Percentiles rank a stretch among this genome's conserved stretches.
Conservation (phyloP, 192 early-diverging fungal genomes). For the Neocallimastix lanati region DNA sequence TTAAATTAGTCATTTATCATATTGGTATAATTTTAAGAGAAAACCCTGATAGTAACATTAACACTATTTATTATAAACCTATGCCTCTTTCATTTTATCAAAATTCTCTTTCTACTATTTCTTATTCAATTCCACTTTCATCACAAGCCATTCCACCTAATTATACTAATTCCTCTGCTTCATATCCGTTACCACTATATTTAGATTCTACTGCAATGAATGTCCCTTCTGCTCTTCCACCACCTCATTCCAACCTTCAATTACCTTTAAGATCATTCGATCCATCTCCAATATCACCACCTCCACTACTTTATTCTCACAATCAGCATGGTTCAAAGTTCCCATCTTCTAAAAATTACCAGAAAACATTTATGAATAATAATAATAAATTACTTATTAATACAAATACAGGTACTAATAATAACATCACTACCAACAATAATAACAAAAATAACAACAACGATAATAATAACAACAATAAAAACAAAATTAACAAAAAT, state of each 20-base stretch:
- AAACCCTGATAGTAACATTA: neutral
- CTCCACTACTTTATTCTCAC: neutral
- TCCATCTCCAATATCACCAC: neutral
- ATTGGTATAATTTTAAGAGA: slow-evolving; percentile 1
- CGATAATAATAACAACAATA: too few relatives aligned
- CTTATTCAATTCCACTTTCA: neutral
- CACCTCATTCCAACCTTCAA: neutral
- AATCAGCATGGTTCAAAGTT: neutral
- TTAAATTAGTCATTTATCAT: neutral
- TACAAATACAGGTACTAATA: too few relatives aligned
- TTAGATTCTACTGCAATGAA: neutral
- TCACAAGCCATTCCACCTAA: neutral
- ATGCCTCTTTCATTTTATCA: neutral
- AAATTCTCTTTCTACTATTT: neutral
- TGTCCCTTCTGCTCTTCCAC: neutral
- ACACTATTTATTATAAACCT: neutral
- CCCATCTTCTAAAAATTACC: neutral
- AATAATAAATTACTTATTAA: too few relatives aligned
- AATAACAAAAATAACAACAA: too few relatives aligned
- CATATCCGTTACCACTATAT: neutral
- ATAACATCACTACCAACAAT: too few relatives aligned
- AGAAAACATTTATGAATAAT: neutral
- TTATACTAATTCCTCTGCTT: neutral
- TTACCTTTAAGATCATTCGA: neutral
- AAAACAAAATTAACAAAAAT: too few relatives aligned